Base-by-base conservation (phyloP, 2,329 filamentous ascomycete genomes). In the Colletotrichum camelliae region DNA sequence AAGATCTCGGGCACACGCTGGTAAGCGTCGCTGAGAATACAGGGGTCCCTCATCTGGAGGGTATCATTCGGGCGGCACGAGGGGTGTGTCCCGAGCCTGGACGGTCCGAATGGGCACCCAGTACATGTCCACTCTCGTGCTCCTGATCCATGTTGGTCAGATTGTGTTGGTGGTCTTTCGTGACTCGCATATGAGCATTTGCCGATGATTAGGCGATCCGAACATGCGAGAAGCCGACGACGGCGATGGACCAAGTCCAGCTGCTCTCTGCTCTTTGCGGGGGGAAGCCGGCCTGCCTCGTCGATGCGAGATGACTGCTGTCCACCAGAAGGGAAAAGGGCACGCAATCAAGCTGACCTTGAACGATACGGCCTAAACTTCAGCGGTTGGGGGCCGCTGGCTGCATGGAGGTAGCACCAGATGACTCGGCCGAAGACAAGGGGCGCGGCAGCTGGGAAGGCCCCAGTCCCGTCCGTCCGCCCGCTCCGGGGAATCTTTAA, bases 1-100 rank as follows among this genome's bases (percentile, higher is more conserved):
- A 75, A 75, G 73, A 75, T 75, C 73, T 75, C 60, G 72, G 67
- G 72, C 72, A 74, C 57, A 35, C 24, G 16, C 72, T 73, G 73
- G 24, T 31, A 70, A 65, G 55, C 64, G 70, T 68, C 39, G 73
- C 70, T 75, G 69, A 57, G 29, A 31, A 27, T 61, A 18, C 55
- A 75, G 64, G 69, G 72, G 72, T n/a, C 55, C 39, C 70, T 60
- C 27, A n/a, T 27, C 58, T 31, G n/a, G 33, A 67, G 55, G 61
- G 33, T 35, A 21, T 39, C 39, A 16, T 33, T 13, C 48, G 58
- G 31, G 39, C 8, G 13, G 33, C 57, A 73, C 62, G 57, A 55
- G 70, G 67, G 73, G 73, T 16, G 73, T 68, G 29, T 18, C 13
- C 33, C 18, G 33, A 73, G 64, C 48, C 27, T 48, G 39, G 60